phyloP scores from a whole-genome alignment of 2,329 filamentous ascomycete species.

The Colletotrichum sp. region DNA sequence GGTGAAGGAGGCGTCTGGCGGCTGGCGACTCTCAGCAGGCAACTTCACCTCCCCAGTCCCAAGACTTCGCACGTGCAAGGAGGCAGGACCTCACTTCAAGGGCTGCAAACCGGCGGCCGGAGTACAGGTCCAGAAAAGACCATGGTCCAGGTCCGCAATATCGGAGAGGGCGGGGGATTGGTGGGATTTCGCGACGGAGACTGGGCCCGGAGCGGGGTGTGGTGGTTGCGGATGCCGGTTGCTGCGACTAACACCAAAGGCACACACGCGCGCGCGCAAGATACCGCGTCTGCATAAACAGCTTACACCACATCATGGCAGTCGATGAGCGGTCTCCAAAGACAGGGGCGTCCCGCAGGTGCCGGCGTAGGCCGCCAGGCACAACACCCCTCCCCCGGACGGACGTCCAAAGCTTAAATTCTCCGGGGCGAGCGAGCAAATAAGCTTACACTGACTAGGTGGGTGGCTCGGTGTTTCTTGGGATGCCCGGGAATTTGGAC shows the following conservation, averaged over 20 bases:
- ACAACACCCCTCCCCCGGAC: not conserved
- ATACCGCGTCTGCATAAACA: not conserved
- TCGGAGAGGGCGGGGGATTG: constrained; percentile 1
- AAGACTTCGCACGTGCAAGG: not conserved
- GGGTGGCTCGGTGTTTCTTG: not conserved
- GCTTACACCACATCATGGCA: not conserved
- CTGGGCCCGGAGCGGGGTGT: not conserved
- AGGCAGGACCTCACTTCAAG: not conserved
- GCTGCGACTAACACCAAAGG: not conserved
- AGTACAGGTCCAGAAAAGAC: not conserved
- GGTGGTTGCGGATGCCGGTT: not conserved
- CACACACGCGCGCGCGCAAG: not conserved
- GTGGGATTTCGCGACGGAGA: not conserved
- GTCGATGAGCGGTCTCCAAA: not conserved
- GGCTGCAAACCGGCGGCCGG: not conserved
- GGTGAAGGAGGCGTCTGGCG: not conserved
- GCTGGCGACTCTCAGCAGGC: not conserved
- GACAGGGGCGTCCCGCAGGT: not conserved
- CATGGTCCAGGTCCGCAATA: not conserved
- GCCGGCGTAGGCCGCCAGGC: not conserved
- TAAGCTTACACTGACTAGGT: not conserved
- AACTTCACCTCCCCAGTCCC: not conserved
- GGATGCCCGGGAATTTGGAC: not conserved
- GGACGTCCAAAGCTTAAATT: constrained; percentile 9
- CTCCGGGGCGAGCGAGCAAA: not conserved